phyloP scores from a whole-genome alignment of 179 eudicot species.

The Beta lomatogona region DNA sequence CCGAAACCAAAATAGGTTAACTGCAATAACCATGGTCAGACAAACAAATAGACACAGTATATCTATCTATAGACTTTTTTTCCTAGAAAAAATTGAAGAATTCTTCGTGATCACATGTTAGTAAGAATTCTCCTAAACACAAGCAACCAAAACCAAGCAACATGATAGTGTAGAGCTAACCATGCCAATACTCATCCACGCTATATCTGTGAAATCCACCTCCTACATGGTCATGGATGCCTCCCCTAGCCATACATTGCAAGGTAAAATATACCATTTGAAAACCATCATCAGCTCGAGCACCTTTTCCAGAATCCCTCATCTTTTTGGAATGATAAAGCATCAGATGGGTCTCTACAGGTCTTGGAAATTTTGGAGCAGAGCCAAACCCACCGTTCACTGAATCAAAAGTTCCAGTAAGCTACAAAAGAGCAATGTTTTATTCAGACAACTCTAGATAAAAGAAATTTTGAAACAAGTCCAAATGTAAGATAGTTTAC shows the following conservation, averaged over 20 bases:
- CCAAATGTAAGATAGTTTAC: no score
- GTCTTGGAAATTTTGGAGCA: constrained; percentile 93
- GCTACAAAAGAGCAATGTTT: constrained; percentile 32
- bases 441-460: background rate
- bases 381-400: constrained; percentile 86
- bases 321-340: constrained; percentile 66
- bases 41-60: background rate
- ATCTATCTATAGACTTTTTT: background rate
- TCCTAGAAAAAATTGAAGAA: background rate
- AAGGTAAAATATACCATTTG: constrained; percentile 68
- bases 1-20: background rate
- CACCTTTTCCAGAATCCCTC: constrained; percentile 49
- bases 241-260: constrained; percentile 90
- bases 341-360: constrained; percentile 82
- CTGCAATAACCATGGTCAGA: background rate
- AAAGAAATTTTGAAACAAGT: background rate
- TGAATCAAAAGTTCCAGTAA: constrained; percentile 70
- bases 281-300: constrained; percentile 54
- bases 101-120: background rate
- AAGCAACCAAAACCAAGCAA: background rate
- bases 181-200: constrained; percentile 98
- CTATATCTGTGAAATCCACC: constrained; percentile 99
- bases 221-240: constrained; percentile 90
- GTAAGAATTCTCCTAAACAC: background rate
- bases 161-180: constrained; percentile 37